Evolutionary conservation across 2,329 filamentous ascomycete species (phyloP), one percentile per base, ranked within the genome.

Genomic region (Pestalotiopsis sp.): DNA sequence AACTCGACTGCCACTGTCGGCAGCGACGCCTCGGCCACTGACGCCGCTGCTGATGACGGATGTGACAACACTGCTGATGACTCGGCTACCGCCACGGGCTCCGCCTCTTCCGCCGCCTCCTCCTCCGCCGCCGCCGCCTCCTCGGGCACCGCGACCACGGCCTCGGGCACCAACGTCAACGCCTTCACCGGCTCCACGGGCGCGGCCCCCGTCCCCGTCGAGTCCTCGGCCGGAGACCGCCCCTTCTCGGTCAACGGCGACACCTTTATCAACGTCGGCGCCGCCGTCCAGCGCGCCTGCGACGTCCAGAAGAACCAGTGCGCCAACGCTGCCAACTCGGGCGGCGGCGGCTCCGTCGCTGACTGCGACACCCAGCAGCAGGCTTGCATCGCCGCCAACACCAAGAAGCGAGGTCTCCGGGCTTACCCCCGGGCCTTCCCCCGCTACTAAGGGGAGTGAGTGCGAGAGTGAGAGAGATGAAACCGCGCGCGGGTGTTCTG

Each of bases 161-260:
- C 31, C 7, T 36, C 31, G 31, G 75, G 75, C 17, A 73, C 68
- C 71, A 79, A 86, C 74, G 79, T 86, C 23, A 84, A 86, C 73
- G 73, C 78, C 23, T 86, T 86, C 77, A 82, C 81, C 23, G 84
- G 78, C 65, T 79, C 81, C 25, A 82, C 84, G 57, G 84, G 82
- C 36, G 69, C 81, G 0, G 72, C 83, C 2, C 83, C 84, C 1
- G 71, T 78, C 4, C 74, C 84, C 4, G 82, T 86, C 31, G 71
- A 79, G 72, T 78, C 77, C 72, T 78, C 79, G 2, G 75, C 76
- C 78, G 49, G 73, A 78, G 73, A 78, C 59, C 81, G 81, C 17
- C 84, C 84, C 66, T 87, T 86, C 76, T 79, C 76, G 63, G 89
- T 89, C 71, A 89, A 85, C 68, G 84, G 83, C 17, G 84, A 84